A percentile compares a stretch with the other conserved stretches of the same genome.
These are phyloP conservation scores for Phytopythium chamaehyphon DNA, from an alignment of 352 stramenopile genomes.

Conservation along the genomic window DNA sequence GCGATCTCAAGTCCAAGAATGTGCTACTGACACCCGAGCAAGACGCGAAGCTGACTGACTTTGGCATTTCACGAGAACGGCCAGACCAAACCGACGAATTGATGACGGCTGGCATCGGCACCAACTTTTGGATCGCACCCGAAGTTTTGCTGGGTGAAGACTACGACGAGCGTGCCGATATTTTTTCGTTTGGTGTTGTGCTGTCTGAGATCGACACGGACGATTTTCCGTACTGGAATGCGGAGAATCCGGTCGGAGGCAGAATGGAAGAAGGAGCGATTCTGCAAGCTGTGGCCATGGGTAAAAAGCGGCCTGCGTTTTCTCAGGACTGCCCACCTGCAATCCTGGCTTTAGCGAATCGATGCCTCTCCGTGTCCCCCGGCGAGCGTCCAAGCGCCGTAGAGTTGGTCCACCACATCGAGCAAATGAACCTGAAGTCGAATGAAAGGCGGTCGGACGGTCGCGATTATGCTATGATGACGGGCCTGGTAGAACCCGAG, in stretches of 20 bases:
- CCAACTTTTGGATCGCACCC: constrained; percentile 31
- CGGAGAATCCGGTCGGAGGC: constrained; percentile 8
- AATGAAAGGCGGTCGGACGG: constrained; percentile 4
- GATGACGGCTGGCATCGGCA: constrained; percentile 32
- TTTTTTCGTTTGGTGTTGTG: constrained; percentile 37
- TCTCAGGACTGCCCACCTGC: constrained; percentile 16
- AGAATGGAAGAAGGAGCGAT: constrained; percentile 30
- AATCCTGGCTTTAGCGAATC: constrained; percentile 26
- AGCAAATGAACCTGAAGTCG: constrained; percentile 1
- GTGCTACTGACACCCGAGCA: constrained; percentile 41
- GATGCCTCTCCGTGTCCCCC: constrained; percentile 24
- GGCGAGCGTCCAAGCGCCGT: constrained; percentile 21
- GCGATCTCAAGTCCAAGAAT: constrained; percentile 40
- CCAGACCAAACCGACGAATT: constrained; percentile 3
- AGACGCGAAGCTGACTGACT: constrained; percentile 65
- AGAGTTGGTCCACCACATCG: constrained; percentile 19
- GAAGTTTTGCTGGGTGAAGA: constrained; percentile 24
- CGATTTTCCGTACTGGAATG: constrained; percentile 34
- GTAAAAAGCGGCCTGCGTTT: constrained; percentile 27
- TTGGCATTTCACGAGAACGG: constrained; percentile 43
- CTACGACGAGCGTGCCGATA: constrained; percentile 36
- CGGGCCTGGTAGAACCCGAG: constrained; percentile 4
- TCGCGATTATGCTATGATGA: not conserved
- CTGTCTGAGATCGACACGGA: constrained; percentile 41
- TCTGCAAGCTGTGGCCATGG: constrained; percentile 21